Percentiles rank a stretch among this genome's conserved stretches.
Conservation (phyloP, 768 basidiomycete genomes). For the Daedaleopsis sinensis region DNA sequence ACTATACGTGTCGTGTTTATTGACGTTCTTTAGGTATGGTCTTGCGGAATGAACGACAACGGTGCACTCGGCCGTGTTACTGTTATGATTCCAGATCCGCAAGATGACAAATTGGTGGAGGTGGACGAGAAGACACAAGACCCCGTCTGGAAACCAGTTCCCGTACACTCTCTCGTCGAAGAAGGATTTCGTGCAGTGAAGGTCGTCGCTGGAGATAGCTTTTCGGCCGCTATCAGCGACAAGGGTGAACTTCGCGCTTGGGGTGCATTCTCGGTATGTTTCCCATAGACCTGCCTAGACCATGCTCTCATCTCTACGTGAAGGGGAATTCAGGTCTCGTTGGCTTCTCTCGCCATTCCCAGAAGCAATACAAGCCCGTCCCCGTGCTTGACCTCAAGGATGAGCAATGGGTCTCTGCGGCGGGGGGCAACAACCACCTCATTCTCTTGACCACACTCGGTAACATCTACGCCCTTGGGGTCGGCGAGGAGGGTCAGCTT, state of each 20-base stretch:
- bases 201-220: conserved; percentile 84
- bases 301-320: background rate
- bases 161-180: conserved; percentile 68
- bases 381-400: conserved; percentile 60
- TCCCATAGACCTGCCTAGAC: background rate
- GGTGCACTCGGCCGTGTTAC: conserved; percentile 86
- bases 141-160: conserved; percentile 37
- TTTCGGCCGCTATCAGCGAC: conserved; percentile 81
- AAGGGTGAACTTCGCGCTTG: conserved; percentile 85
- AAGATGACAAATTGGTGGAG: conserved; percentile 60
- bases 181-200: conserved; percentile 85
- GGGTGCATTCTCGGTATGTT: conserved; percentile 85
- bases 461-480: conserved; percentile 87
- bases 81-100: conserved; percentile 56
- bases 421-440: conserved; percentile 87
- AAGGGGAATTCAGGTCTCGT: conserved; percentile 80
- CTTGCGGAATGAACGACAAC: conserved; percentile 86
- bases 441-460: conserved; percentile 89
- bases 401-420: conserved; percentile 76
- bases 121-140: conserved; percentile 38
- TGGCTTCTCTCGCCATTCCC: conserved; percentile 74
- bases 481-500: conserved; percentile 88
- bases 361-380: conserved; percentile 69
- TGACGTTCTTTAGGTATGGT: conserved; percentile 62
- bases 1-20: conserved; percentile 5